A percentile compares a stretch with the other conserved stretches of the same genome.
Evolutionary conservation across 2,329 filamentous ascomycete genomes (phyloP).

Genomic region (Hypoxylon sp.): DNA sequence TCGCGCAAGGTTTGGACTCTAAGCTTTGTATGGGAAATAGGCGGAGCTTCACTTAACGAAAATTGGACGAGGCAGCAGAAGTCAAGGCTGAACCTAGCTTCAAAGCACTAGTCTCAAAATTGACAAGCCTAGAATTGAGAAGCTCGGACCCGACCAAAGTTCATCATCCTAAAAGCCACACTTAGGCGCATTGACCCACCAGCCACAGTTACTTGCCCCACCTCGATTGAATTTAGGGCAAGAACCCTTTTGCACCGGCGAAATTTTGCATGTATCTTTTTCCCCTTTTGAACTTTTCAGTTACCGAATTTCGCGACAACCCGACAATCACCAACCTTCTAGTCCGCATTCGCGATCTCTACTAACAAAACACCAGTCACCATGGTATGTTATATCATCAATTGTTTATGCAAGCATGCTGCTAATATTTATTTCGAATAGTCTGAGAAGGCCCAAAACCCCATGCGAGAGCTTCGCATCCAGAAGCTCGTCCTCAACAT

Average conservation of each 20-base stretch:
- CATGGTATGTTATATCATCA: constrained; percentile 49
- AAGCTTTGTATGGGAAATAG: constrained; percentile 50
- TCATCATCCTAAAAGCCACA: constrained; percentile 36
- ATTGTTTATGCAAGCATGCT: constrained; percentile 1
- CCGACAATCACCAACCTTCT: constrained; percentile 30
- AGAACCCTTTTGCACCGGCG: constrained; percentile 39
- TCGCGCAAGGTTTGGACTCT: constrained; percentile 52
- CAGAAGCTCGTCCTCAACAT: constrained; percentile 80
- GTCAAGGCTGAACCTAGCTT: constrained; percentile 42
- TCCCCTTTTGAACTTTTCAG: constrained; percentile 26
- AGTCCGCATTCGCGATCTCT: constrained; percentile 30
- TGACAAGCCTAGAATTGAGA: constrained; percentile 4
- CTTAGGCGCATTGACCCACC: neutral
- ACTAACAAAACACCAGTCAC: constrained; percentile 46
- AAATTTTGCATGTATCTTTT: constrained; percentile 33
- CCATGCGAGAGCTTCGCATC: constrained; percentile 97
- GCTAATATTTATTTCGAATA: constrained; percentile 51
- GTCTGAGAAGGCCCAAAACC: constrained; percentile 91
- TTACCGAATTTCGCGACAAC: constrained; percentile 29
- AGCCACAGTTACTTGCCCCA: constrained; percentile 11
- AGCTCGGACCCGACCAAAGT: constrained; percentile 39
- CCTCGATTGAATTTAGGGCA: constrained; percentile 41
- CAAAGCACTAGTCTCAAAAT: constrained; percentile 15
- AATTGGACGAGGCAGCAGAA: constrained; percentile 53
- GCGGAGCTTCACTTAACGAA: constrained; percentile 44